Evolutionary conservation across 1,139 yeast genomes (phyloP).

Genomic region (Debaryomyces sp.): DNA sequence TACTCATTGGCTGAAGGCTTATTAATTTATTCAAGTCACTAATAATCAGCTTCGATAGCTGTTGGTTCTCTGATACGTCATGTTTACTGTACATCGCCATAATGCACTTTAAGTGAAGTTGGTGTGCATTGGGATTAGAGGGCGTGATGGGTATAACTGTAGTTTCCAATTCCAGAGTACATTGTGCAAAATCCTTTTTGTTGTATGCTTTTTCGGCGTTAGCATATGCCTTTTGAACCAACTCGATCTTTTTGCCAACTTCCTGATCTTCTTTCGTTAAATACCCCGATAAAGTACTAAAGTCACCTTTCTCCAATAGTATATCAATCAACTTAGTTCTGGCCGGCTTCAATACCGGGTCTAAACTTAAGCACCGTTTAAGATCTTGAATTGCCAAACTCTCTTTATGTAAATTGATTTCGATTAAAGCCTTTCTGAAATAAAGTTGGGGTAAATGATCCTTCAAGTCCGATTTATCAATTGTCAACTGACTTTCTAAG

Average conservation of each 20-base stretch:
- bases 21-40: constrained; percentile 29
- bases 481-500: constrained; percentile 10
- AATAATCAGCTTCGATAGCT: constrained; percentile 24
- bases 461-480: constrained; percentile 1
- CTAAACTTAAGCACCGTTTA: constrained; percentile 41
- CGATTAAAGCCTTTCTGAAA: constrained; percentile 58
- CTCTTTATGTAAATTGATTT: constrained; percentile 51
- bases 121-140: constrained; percentile 19
- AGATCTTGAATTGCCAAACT: constrained; percentile 51
- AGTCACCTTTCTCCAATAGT: constrained; percentile 48
- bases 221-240: constrained; percentile 21
- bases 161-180: constrained; percentile 24
- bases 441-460: constrained; percentile 38
- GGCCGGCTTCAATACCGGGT: constrained; percentile 45
- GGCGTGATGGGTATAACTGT: constrained; percentile 28
- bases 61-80: constrained; percentile 13
- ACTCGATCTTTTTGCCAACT: constrained; percentile 17
- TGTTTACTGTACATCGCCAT: constrained; percentile 17
- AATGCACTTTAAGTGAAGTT: constrained; percentile 26
- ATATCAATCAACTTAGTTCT: constrained; percentile 44
- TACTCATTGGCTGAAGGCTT: constrained; percentile 32
- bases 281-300: constrained; percentile 25
- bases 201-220: constrained; percentile 19
- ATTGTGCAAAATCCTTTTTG: constrained; percentile 19
- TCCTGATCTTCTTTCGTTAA: constrained; percentile 18